Evolutionary conservation across 441 rosid species (phyloP).

Genomic region (Arabidopsis lyrata): DNA sequence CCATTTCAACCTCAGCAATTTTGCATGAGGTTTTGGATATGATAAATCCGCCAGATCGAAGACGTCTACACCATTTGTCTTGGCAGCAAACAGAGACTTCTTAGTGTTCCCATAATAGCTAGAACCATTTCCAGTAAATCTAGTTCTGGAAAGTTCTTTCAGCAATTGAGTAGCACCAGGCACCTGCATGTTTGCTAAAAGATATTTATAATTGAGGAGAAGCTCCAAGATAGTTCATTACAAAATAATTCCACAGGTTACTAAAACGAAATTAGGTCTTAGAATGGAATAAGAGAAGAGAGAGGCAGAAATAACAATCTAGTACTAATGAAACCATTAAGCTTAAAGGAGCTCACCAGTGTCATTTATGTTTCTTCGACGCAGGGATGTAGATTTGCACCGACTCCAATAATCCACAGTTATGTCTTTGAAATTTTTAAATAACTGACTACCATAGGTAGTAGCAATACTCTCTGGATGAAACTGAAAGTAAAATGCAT

Average conservation of each 20-base stretch:
- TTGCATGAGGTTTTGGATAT: slow-evolving; percentile 42
- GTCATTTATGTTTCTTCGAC: slow-evolving; percentile 49
- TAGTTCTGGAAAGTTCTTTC: slow-evolving; percentile 52
- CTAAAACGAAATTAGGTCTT: background rate
- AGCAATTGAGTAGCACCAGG: slow-evolving; percentile 53
- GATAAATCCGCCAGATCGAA: slow-evolving; percentile 49
- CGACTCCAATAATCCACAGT: slow-evolving; percentile 79
- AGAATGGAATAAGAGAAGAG: background rate
- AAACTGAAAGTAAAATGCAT: slow-evolving; percentile 63
- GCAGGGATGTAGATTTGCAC: slow-evolving; percentile 49
- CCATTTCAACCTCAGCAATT: slow-evolving; percentile 78
- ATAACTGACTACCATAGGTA: slow-evolving; percentile 74
- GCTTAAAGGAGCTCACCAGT: slow-evolving; percentile 57
- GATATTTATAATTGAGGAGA: slow-evolving; percentile 66
- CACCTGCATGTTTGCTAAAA: slow-evolving; percentile 84
- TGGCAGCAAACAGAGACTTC: slow-evolving; percentile 43
- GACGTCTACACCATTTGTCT: slow-evolving; percentile 47
- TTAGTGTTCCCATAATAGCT: slow-evolving; percentile 43
- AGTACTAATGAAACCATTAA: slow-evolving; percentile 27
- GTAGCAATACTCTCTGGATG: slow-evolving; percentile 99
- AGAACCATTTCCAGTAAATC: slow-evolving; percentile 43
- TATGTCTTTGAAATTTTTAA: slow-evolving; percentile 80
- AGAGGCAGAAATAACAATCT: slow-evolving; percentile 2
- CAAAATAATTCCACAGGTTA: background rate
- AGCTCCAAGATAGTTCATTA: slow-evolving; percentile 25